Evolutionary conservation across 2,329 filamentous ascomycete species (phyloP).

Genomic region (Beauveria sp.): DNA sequence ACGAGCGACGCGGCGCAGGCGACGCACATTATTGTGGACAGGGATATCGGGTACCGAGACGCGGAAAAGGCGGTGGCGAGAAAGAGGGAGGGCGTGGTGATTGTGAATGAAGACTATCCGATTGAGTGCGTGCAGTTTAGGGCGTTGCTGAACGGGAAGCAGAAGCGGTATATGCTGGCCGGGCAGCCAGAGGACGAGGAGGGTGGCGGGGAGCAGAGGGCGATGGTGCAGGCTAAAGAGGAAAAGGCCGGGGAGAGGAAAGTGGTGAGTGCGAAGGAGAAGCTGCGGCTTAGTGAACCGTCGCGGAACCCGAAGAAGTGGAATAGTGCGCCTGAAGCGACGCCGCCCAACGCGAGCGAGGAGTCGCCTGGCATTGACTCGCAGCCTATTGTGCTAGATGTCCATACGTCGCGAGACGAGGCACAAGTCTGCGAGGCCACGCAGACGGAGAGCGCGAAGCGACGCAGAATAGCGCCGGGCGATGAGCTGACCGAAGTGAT

Average conservation of each 20-base stretch:
- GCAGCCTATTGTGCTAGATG: slow-evolving; percentile 20
- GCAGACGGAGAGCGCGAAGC: background rate
- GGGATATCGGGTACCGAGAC: slow-evolving; percentile 54
- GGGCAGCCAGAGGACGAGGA: slow-evolving; percentile 33
- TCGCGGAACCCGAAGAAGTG: slow-evolving; percentile 29
- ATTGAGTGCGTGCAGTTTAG: slow-evolving; percentile 58
- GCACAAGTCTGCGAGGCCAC: background rate
- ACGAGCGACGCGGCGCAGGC: slow-evolving; percentile 49
- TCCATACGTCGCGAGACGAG: slow-evolving; percentile 8
- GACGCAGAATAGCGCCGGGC: background rate
- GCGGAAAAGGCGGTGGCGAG: slow-evolving; percentile 40
- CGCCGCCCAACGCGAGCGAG: slow-evolving; percentile 26
- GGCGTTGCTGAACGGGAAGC: slow-evolving; percentile 49
- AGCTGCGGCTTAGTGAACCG: slow-evolving; percentile 37
- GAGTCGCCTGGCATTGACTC: slow-evolving; percentile 23
- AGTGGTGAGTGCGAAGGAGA: background rate
- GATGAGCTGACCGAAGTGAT: slow-evolving; percentile 62
- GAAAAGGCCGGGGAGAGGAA: background rate
- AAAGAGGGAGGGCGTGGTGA: slow-evolving; percentile 24
- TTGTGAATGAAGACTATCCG: slow-evolving; percentile 64
- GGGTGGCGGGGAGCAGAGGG: slow-evolving; percentile 15
- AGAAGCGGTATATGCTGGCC: slow-evolving; percentile 50
- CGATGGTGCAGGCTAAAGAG: slow-evolving; percentile 26
- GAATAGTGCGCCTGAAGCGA: slow-evolving; percentile 31
- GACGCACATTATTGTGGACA: slow-evolving; percentile 77